Evolutionary conservation across 129 eudicot genomes (phyloP).

Genomic region (Centella asiatica): DNA sequence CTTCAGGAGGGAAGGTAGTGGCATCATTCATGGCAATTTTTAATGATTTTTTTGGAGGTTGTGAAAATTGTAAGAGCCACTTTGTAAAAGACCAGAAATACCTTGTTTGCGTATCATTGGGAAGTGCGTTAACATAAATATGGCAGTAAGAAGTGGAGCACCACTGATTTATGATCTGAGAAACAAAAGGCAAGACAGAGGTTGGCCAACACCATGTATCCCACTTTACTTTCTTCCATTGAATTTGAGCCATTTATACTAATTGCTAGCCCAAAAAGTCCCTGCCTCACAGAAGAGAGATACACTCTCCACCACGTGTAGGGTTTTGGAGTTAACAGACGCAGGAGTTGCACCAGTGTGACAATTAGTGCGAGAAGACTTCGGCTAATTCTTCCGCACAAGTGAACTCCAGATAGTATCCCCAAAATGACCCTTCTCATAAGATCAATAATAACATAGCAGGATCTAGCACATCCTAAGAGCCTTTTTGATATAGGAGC

Average conservation of each 20-base stretch:
- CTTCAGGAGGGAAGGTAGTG: conserved; percentile 19
- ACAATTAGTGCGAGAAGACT: conserved; percentile 8
- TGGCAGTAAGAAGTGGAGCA: no score
- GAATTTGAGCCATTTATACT: neutral
- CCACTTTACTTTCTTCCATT: neutral
- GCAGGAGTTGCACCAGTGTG: conserved; percentile 11
- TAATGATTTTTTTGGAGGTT: conserved; percentile 14
- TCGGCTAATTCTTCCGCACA: conserved; percentile 4
- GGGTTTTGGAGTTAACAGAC: conserved; percentile 11
- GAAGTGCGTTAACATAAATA: no score
- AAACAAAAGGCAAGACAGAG: conserved; percentile 17
- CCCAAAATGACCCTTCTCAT: conserved; percentile 17
- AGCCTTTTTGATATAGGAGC: conserved; percentile 1
- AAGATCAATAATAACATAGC: conserved; percentile 20
- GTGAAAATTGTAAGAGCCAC: conserved; percentile 8
- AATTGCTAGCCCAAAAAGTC: conserved; percentile 15
- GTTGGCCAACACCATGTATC: conserved; percentile 16
- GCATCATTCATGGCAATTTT: conserved; percentile 4
- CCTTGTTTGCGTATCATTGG: no score
- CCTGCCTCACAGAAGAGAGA: conserved; percentile 21
- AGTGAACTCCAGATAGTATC: conserved; percentile 13
- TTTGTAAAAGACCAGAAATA: no score
- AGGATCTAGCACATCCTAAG: conserved; percentile 18
- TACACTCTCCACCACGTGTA: conserved; percentile 17
- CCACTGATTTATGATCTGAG: conserved; percentile 20